Evolutionary conservation across 139 green algal genomes (phyloP).

Genomic region (Volvox africanus): DNA sequence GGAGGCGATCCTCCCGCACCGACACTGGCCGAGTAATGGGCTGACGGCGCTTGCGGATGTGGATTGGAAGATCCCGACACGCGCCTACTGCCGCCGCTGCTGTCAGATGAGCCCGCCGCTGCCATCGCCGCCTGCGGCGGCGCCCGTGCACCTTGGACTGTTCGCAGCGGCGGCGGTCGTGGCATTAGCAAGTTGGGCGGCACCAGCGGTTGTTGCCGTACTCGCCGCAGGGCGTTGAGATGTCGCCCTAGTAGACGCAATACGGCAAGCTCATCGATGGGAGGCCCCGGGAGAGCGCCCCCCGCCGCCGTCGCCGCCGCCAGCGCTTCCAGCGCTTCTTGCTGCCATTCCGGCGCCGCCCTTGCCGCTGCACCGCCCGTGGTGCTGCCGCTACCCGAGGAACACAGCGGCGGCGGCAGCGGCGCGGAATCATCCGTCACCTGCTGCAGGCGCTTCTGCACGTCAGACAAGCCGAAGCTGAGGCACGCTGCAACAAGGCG

Average conservation of each 20-base stretch:
- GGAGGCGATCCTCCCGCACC: too few species aligned
- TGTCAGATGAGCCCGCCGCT: background rate
- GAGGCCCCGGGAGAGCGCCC: background rate
- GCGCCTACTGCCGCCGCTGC: background rate
- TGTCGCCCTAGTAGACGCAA: slow-evolving; percentile 42
- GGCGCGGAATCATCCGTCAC: background rate
- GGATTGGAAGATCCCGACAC: background rate
- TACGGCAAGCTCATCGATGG: slow-evolving; percentile 17
- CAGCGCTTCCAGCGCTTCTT: slow-evolving; percentile 22
- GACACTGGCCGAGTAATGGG: too few species aligned
- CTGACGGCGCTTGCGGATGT: background rate
- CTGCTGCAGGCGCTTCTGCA: slow-evolving; percentile 35
- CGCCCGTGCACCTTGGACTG: background rate
- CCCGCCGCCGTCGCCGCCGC: background rate
- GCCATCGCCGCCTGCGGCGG: background rate
- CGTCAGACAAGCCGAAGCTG: slow-evolving; percentile 9
- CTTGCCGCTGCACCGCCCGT: background rate
- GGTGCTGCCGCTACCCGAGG: too few species aligned
- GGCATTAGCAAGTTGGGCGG: background rate
- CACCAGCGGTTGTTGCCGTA: slow-evolving; percentile 14
- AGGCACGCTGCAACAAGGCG: slow-evolving; percentile 18
- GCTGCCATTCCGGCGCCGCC: background rate
- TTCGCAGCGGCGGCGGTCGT: background rate
- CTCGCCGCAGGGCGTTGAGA: slow-evolving; percentile 6
- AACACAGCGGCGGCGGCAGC: too few species aligned